Evolutionary conservation across 2,329 filamentous ascomycete genomes (phyloP), one percentile per base, ranked within the genome.

Genomic region (Colletotrichum agaves): DNA sequence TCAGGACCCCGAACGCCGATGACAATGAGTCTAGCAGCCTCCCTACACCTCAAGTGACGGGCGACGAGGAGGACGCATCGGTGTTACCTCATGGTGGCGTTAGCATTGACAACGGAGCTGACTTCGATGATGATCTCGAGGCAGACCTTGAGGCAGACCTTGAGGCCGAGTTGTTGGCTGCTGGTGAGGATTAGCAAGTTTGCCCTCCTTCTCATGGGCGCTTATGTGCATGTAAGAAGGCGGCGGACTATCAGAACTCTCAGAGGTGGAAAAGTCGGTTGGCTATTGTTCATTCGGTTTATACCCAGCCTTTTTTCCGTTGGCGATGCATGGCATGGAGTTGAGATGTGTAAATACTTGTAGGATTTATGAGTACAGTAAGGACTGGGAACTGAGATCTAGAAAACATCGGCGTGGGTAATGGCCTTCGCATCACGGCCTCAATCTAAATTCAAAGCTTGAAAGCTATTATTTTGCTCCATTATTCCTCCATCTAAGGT

Each of bases 131-230:
- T 10, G 85, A 86, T 61, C 27, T 27, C 27, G 6, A 27, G 6
- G 27, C 27, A 8, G 83, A 87, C 71, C 77, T 87, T 33, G 87
- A 87, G 72, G 85, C 83, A 27, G 88, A 90, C 72, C 77, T 90
- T 56, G 90, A 90, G 76, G 85, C 87, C 41, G 88, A 90, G 72
- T 81, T 91, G 75, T 79, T 89, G 73, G 88, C 87, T 1, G 88
- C 65, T 87, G 70, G 66, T 11, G 63, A 67, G 4, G 50, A 67
- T 33, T 69, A 57, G 49, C 21, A 17, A 37, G 10, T 55, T 35
- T 41, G 43, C 27, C 27, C 27, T 27, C 27, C 27, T 27, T 50
- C 13, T 27, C 37, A 21, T 33, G 6, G 23, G 41, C 13, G 17
- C 37, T 13, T 5, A 43, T 12, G 19, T 44, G 55, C 49, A 68